Percentiles rank a stretch among this genome's conserved stretches.
phyloP scores from a whole-genome alignment of 108 stramenopile genomes.

The Schizochytrium sp. region DNA sequence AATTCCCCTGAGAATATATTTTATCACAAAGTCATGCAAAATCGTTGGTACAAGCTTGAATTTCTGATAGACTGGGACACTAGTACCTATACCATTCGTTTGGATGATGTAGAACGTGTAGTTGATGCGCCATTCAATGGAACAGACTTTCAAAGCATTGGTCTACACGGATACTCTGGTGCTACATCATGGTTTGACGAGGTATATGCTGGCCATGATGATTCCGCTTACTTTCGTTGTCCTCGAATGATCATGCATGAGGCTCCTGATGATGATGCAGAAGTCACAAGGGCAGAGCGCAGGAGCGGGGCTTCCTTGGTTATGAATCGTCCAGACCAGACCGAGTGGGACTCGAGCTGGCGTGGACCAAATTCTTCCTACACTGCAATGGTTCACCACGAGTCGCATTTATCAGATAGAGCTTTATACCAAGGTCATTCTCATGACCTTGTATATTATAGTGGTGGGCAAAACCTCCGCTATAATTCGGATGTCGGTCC shows the following conservation, averaged over 20 bases:
- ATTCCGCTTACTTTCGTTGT: conserved; percentile 80
- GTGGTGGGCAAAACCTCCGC: conserved; percentile 75
- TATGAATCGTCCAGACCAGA: conserved; percentile 71
- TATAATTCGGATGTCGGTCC: conserved; percentile 77
- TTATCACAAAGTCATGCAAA: conserved; percentile 8
- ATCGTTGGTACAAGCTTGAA: conserved; percentile 87
- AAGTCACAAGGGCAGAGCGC: neutral
- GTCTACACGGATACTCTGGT: conserved; percentile 74
- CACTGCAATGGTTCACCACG: conserved; percentile 78
- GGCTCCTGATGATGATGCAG: neutral
- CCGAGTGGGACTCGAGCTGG: conserved; percentile 77
- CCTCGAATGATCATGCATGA: conserved; percentile 64
- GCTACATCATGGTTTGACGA: conserved; percentile 83
- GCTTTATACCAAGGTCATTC: conserved; percentile 69
- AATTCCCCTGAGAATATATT: conserved; percentile 71
- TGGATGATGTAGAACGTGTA: conserved; percentile 77
- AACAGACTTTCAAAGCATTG: conserved; percentile 70
- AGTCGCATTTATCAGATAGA: conserved; percentile 76
- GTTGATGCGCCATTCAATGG: conserved; percentile 68
- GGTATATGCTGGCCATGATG: conserved; percentile 82
- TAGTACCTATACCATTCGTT: conserved; percentile 72
- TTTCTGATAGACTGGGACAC: conserved; percentile 80
- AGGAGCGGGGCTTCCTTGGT: neutral
- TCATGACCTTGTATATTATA: conserved; percentile 73
- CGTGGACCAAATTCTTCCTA: conserved; percentile 67